Evolutionary conservation across 352 stramenopile genomes (phyloP), one percentile per base, ranked within the genome.

Genomic region (Phytophthora rubi): DNA sequence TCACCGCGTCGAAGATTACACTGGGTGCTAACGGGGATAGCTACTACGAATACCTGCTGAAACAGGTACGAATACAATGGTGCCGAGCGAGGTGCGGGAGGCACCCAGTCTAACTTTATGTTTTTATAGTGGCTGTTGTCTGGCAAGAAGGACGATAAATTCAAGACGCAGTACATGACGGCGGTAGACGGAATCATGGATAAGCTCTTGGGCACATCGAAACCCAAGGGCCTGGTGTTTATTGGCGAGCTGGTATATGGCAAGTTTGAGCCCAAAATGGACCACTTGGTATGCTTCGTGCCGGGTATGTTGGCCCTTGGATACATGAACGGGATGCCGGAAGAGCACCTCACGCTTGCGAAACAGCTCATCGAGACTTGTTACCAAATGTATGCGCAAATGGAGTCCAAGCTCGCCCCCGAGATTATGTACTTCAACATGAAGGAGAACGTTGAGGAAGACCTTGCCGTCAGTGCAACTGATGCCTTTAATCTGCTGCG

Each of bases 211-310:
- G 75, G 65, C 8, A 83, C 77, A 56, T 88, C 82, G 35, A 81
- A 90, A 45, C 81, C 85, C 10, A 91, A 83, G n/a, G 75, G 80
- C 0, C 68, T 85, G 2, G 72, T 83, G 16, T 91, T 92, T 52
- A 87, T 95, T 61, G 86, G 81, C 2, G 89, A 94, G 76, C 72
- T 91, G 28, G 73, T 90, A 16, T 59, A 81, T 44, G 78, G 72
- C 37, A 65, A 82, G 15, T 71, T 94, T 2, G 64, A 78, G 30
- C 79, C 82, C 26, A 90, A 91, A 69, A 95, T 94, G 85, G 89
- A 98, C 67, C 94, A 98, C 65, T 73, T 98, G 44, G 82, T 95
- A 33, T 98, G 94, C 75, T 98, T 98, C 58, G 73, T 97, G 15
- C 91, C 93, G 0, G 92, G 91, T 23, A 93, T 96, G 84, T 75